Evolutionary conservation across 805 yeast species (phyloP).

Genomic region (Metschnikowia amazonensis): DNA sequence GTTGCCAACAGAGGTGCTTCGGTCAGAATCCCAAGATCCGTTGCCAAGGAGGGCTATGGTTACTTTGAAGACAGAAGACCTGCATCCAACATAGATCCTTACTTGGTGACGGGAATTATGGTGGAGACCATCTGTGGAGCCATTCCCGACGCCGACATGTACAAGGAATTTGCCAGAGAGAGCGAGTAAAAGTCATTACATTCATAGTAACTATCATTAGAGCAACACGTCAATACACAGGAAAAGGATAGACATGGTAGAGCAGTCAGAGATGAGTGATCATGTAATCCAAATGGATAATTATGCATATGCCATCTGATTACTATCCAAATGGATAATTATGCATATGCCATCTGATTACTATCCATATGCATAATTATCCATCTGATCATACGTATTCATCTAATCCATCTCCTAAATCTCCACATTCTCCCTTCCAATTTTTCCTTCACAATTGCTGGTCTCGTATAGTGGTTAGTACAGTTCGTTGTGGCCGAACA

Average conservation of each 20-base stretch:
- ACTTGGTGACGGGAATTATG: conserved; percentile 97
- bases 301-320: too few relatives aligned
- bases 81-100: conserved; percentile 98
- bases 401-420: too few relatives aligned
- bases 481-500: conserved; percentile 49
- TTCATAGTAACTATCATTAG: not conserved
- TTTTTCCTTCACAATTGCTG: too few relatives aligned
- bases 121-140: conserved; percentile 95
- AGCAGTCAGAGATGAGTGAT: too few relatives aligned
- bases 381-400: too few relatives aligned
- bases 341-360: too few relatives aligned
- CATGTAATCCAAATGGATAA: too few relatives aligned
- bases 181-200: conserved; percentile 17
- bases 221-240: too few relatives aligned
- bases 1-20: conserved; percentile 99
- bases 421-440: too few relatives aligned
- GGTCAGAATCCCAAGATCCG: conserved; percentile 97
- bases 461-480: conserved; percentile 49
- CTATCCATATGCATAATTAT: too few relatives aligned
- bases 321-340: too few relatives aligned
- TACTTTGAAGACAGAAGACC: conserved; percentile 99
- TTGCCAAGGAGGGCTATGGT: conserved; percentile 96
- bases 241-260: too few relatives aligned
- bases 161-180: conserved; percentile 83
- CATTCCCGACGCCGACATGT: conserved; percentile 92